Evolutionary conservation across 2,329 filamentous ascomycete species (phyloP), one percentile per base, ranked within the genome.

Genomic region (Fusarium sp.): DNA sequence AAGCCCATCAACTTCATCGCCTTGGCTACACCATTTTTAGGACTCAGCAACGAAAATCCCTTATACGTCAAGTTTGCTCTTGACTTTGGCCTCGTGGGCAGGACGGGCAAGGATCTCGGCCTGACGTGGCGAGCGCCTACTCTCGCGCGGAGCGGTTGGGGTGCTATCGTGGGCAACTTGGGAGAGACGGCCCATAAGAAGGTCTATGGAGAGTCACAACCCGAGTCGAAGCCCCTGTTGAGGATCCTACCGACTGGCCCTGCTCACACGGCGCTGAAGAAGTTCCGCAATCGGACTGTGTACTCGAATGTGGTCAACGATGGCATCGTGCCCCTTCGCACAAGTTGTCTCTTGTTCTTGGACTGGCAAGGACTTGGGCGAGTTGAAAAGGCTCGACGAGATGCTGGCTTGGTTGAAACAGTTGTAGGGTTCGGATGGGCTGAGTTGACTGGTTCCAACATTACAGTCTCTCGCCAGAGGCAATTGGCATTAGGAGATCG

Each of bases 281-380:
- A 92, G 80, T 98, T 98, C 78, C 86, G 93, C 20, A 97, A 96
- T 77, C 86, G 95, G 14, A 98, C 96, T 0, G 85, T 97, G 1
- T 98, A 98, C 78, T 97, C 94, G 2, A 98, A 98, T 75, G 94
- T 98, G 11, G 95, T 98, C 72, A 98, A 98, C 76, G 95, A 98
- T 79, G 95, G 94, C 3, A 97, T 99, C 72, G 96, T 99, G 4
- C 96, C 96, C 3, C 82, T 99, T 33, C 89, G 96, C 20, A 99
- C 96, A 4, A 98, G 95, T 68, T 99, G 95, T 78, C 83, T 99
- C n/a, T 81, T 99, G 6, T 99, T 99, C 75, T 83, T 99, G 1
- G 96, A 99, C 77, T 99, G 96, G 96, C 91, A 94, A 79, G 96
- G 96, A 0, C 83, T 99, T 4, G 95, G 91, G 5, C 90, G 93